Evolutionary conservation across 2,329 filamentous ascomycete genomes (phyloP), one percentile per base, ranked within the genome.

Genomic region (Arthrobotrys conoides): DNA sequence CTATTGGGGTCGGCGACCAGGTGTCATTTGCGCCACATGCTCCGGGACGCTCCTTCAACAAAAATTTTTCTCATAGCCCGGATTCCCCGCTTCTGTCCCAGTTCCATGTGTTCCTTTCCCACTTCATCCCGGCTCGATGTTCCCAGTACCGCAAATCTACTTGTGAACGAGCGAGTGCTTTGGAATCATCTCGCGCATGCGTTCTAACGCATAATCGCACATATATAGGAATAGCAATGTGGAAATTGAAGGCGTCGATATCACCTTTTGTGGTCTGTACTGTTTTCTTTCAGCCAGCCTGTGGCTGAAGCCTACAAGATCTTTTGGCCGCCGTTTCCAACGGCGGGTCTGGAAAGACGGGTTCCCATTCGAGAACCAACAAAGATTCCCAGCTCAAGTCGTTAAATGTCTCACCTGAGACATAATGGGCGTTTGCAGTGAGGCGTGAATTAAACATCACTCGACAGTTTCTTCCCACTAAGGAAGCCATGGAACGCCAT

Each of bases 381-480:
- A 36, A 24, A 22, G 22, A 65, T 16, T n/a, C 33, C 55, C 41
- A 64, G 46, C 36, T 30, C 49, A 27, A 59, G 49, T 57, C 49
- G 41, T 48, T 59, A 65, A 63, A 71, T 77, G 73, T 77, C 68
- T 77, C 73, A 71, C 49, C 59, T 77, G 66, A 71, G 61, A 77
- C 70, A 67, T 24, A 72, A 48, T 27, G 5, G 66, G 66, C 22
- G 4, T 69, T 73, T 67, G 70, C n/a, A 44, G 38, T 76, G 44
- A 61, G 51, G 27, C n/a, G 48, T 61, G 59, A 57, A 71, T 48
- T 66, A 38, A 46, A 63, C 57, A 49, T 24, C 48, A 18, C 48
- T 63, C 49, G 20, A 44, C 44, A 57, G 24, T 51, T 66, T 76
- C 66, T 67, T 20, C 48, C 46, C 49, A 65, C 46, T 41, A n/a